Percentiles rank a stretch among this genome's conserved stretches.
These are phyloP conservation scores for Artemisia argyi DNA, from an alignment of 129 eudicot species.

Conservation along the genomic window DNA sequence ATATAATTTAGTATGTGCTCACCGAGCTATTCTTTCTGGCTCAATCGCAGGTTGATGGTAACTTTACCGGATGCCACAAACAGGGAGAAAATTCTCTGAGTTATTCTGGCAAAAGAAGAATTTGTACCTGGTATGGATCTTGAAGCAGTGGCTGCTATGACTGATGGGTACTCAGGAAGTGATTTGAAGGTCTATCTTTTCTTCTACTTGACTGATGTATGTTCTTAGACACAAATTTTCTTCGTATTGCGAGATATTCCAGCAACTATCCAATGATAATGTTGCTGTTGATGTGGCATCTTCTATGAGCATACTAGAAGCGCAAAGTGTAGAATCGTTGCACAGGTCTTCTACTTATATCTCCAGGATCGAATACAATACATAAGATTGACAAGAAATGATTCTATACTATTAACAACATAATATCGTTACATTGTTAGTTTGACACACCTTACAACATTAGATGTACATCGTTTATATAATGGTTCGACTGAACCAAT, in stretches of 20 bases:
- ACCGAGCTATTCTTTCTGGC: neutral
- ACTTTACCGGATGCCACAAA: conserved; percentile 78
- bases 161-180: no score
- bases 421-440: no score
- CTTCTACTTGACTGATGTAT: neutral
- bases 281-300: conserved; percentile 50
- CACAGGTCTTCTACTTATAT: no score
- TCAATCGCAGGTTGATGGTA: conserved; percentile 73
- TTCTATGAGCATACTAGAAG: conserved; percentile 64
- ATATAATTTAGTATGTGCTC: neutral
- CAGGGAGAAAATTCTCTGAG: conserved; percentile 75
- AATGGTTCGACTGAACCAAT: no score
- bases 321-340: no score
- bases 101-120: conserved; percentile 82
- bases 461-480: no score
- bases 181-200: conserved; percentile 65
- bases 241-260: conserved; percentile 61
- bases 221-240: no score
- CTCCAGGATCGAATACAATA: no score
- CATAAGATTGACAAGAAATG: no score
- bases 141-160: conserved; percentile 80
- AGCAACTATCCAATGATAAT: conserved; percentile 52
- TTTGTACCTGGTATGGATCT: no score
- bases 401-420: no score
- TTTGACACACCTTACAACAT: no score